Evolutionary conservation across 2,329 filamentous ascomycete genomes (phyloP), one percentile per base, ranked within the genome.

Genomic region (Talaromyces pinophilus): DNA sequence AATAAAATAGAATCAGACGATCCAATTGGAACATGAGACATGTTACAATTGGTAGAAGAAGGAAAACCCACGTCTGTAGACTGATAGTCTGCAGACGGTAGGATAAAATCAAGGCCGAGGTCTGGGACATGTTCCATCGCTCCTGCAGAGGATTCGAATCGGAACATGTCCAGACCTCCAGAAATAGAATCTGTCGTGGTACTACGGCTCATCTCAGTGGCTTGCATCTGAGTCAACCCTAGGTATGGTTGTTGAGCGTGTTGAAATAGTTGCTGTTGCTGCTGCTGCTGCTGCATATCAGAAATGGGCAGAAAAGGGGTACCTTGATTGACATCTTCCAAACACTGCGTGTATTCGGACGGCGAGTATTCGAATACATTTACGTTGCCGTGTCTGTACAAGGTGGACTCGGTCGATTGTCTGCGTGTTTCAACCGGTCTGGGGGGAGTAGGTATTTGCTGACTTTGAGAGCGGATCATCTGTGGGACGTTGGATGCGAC

Each of bases 171-270:
- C 69, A 82, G 72, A 59, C 76, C 76, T 67, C 78, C 77, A 67
- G 79, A 79, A 59, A 83, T 70, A 40, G 79, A 78, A 69, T 83
- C 81, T 69, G 80, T 78, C 38, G 81, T 83, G 52, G 75, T 75
- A 69, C 76, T 82, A 69, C 81, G 77, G 69, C 75, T 79, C 81
- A 83, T 83, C 67, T 81, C 76, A 63, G 78, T 74, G 48, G 78
- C 69, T 35, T 71, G 72, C 70, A 69, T 62, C 67, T 65, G 59
- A 44, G 60, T 67, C 59, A 71, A 70, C 30, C 68, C 69, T 55
- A 61, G 63, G 17, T 63, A 60, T 55, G 55, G 40, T 61, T 55
- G 54, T 62, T 59, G 52, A 59, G 42, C 19, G 35, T 54, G 52
- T 67, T 69, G 73, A 67, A 72, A 73, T 65, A 68, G 71, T 55